These are phyloP conservation scores for Radiomyces spectabilis DNA, from an alignment of 192 early-diverging fungal species.

Conservation along the genomic window DNA sequence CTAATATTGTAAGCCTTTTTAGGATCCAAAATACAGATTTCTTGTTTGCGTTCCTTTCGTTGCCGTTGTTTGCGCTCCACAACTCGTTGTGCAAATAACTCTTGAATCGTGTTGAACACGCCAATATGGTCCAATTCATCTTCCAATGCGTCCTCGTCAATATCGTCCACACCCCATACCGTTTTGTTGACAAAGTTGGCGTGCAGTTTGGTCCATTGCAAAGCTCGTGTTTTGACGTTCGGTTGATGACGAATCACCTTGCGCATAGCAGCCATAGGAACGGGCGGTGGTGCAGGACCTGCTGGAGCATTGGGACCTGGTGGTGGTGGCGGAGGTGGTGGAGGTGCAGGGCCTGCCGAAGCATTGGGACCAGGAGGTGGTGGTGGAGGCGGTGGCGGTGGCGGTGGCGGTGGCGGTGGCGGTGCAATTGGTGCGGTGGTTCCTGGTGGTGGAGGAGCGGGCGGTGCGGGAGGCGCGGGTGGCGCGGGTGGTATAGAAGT, in stretches of 20 bases:
- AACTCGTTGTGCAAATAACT: conserved; percentile 66
- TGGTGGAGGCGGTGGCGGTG: conserved; percentile 23
- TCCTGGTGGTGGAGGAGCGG: conserved; percentile 19
- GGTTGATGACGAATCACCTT: conserved; percentile 57
- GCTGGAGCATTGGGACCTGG: conserved; percentile 28
- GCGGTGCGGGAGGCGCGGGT: conserved; percentile 21
- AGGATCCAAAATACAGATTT: conserved; percentile 63
- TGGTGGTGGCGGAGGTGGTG: conserved; percentile 27
- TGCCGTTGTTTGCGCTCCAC: conserved; percentile 30
- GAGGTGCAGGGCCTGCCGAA: conserved; percentile 9
- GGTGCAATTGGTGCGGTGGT: conserved; percentile 3
- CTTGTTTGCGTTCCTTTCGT: conserved; percentile 42
- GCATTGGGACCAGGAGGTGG: conserved; percentile 33
- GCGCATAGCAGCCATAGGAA: conserved; percentile 39
- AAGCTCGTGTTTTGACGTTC: conserved; percentile 63
- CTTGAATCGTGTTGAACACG: conserved; percentile 57
- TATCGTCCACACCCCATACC: conserved; percentile 49
- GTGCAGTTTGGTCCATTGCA: conserved; percentile 79
- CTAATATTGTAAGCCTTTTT: conserved; percentile 64
- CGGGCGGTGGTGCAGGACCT: conserved; percentile 14
- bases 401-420: conserved; percentile 28
- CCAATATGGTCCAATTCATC: conserved; percentile 50
- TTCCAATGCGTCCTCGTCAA: conserved; percentile 45
- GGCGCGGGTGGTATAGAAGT: not conserved
- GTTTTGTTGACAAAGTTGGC: conserved; percentile 54